Base-by-base conservation (phyloP, 352 stramenopile genomes). In the Globisporangium carolinianum region DNA sequence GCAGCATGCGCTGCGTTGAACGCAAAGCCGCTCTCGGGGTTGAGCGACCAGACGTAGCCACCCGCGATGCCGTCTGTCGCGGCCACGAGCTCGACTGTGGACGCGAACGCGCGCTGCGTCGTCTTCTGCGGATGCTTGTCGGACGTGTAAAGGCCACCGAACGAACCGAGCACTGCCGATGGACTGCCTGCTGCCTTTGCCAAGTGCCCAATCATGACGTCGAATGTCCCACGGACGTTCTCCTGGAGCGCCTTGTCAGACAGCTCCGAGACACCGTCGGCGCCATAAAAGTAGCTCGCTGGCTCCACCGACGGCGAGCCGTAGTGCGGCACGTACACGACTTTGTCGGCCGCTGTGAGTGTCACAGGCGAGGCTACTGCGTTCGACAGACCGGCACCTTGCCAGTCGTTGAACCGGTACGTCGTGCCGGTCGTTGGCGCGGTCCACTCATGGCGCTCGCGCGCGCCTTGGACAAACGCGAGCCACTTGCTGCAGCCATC, bases 261-360 rank as follows among this genome's bases (percentile, higher is more conserved):
- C 18, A 89, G 68, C 54, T 91, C 80, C 2, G 56, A 66, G 9
- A 63, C 65, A 5, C 58, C 69, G 1, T 69, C 57, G 4, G 52
- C 67, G 6, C 72, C 50, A 50, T 75, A 87, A 18, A 89, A 82
- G 47, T 89, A 89, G 17, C 56, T 15, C 53, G 87, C 69, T 0
- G 77, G 77, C 32, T 79, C 87, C 57, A 86, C 76, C 1, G 75
- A 73, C 2, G 81, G 75, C 4, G 75, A 87, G 66, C 86, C 83
- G 58, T 87, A 91, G 63, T 91, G 82, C 36, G 82, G 82, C 2
- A 79, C 82, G 51, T 83, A 91, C 6, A 91, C 82, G n/a, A 91
- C 65, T 54, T 91, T 91, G 59, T 86, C 65, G 6, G 67, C 47
- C 8, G 73, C 62, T 8, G 55, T 63, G 57, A 89, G 81, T 12